A percentile compares a stretch with the other conserved stretches of the same genome.
Conservation (phyloP, 352 stramenopile species). For the Stramenopiles sp. region DNA sequence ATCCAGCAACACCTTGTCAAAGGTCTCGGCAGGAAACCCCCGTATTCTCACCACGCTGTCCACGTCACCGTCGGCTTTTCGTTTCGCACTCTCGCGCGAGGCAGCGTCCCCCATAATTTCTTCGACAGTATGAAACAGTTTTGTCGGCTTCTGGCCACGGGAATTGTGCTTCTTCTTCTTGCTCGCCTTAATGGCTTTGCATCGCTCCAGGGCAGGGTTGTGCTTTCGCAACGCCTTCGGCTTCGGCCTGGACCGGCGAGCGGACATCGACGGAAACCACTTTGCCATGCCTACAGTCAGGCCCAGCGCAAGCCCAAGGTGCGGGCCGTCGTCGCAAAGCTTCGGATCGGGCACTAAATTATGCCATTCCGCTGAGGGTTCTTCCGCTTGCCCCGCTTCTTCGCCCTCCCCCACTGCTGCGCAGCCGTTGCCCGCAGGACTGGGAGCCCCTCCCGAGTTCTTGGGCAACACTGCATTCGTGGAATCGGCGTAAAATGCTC, state of each 20-base stretch:
- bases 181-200: too few relatives aligned
- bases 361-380: background rate
- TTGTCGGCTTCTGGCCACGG: background rate
- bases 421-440: too few relatives aligned
- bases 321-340: background rate
- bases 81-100: background rate
- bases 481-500: background rate
- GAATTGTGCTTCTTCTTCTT: background rate
- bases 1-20: slow-evolving; percentile 39
- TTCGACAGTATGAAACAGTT: background rate
- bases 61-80: slow-evolving; percentile 19
- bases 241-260: background rate
- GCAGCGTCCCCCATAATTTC: background rate
- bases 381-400: background rate
- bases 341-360: background rate
- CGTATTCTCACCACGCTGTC: slow-evolving; percentile 47
- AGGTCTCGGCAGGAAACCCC: slow-evolving; percentile 68
- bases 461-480: background rate
- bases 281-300: background rate
- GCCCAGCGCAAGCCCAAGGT: background rate
- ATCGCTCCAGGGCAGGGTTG: background rate
- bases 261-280: too few relatives aligned
- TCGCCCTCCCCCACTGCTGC: background rate
- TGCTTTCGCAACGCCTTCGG: background rate
- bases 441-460: too few relatives aligned